Percentiles rank a stretch among this genome's conserved stretches.
Conservation (phyloP, 1,284 basidiomycete species). For the Rhodotorula sp. region DNA sequence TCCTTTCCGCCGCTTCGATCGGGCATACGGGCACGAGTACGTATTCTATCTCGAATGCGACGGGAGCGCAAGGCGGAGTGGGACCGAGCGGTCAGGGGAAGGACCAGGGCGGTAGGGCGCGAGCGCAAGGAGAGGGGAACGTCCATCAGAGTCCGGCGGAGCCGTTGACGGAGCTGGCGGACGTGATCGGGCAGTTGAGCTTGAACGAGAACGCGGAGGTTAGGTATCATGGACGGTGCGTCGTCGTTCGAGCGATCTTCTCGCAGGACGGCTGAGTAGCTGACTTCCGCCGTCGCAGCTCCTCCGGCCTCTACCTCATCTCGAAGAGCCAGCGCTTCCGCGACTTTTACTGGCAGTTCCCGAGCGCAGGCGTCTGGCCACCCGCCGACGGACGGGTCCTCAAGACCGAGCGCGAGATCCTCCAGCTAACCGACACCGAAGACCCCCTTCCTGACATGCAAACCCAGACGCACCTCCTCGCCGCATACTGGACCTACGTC, state of each 20-base stretch:
- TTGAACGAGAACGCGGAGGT: slow-evolving; percentile 80
- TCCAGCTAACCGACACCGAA: slow-evolving; percentile 41
- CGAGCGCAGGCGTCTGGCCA: slow-evolving; percentile 77
- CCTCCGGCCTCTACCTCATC: slow-evolving; percentile 72
- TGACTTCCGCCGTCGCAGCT: slow-evolving; percentile 52
- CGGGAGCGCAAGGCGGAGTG: neutral
- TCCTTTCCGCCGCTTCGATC: slow-evolving; percentile 29
- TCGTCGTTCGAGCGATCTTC: neutral
- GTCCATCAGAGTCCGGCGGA: slow-evolving; percentile 4
- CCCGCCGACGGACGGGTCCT: slow-evolving; percentile 53
- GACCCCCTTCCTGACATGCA: slow-evolving; percentile 52
- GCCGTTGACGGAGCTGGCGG: slow-evolving; percentile 54
- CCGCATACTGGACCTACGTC: slow-evolving; percentile 73
- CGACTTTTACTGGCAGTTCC: slow-evolving; percentile 76
- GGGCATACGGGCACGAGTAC: slow-evolving; percentile 40
- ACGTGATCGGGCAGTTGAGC: slow-evolving; percentile 76
- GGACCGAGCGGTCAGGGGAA: neutral
- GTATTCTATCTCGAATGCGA: slow-evolving; percentile 27
- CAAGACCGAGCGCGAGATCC: slow-evolving; percentile 50
- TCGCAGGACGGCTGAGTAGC: slow-evolving; percentile 41
- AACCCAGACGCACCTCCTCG: slow-evolving; percentile 64
- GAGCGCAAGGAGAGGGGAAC: slow-evolving; percentile 1
- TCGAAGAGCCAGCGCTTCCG: slow-evolving; percentile 66
- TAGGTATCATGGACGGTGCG: slow-evolving; percentile 44
- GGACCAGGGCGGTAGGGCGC: neutral